Evolutionary conservation across 495 filamentous ascomycete genomes (phyloP).

Genomic region (Podospora appendiculata): DNA sequence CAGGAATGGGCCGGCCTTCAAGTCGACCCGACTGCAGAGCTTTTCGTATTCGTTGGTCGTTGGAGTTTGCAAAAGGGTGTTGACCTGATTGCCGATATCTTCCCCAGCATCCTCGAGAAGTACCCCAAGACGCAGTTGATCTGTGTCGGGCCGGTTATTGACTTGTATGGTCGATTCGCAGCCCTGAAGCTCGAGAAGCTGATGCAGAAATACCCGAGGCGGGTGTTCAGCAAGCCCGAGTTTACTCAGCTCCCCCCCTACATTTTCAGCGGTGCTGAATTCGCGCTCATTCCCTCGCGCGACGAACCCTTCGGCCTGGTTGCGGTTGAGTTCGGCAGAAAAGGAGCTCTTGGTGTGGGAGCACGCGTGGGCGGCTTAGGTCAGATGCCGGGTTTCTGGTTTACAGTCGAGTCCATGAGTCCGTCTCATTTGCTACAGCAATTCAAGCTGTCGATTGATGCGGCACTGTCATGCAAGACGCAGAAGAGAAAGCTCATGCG

Average conservation of each 20-base stretch:
- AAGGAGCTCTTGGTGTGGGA: slow-evolving; percentile 71
- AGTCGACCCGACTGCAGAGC: slow-evolving; percentile 57
- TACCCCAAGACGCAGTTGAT: slow-evolving; percentile 62
- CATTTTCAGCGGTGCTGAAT: slow-evolving; percentile 73
- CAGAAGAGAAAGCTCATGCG: slow-evolving; percentile 57
- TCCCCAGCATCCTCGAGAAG: slow-evolving; percentile 63
- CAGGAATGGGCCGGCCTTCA: slow-evolving; percentile 72
- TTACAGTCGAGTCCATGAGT: slow-evolving; percentile 59
- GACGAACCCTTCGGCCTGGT: slow-evolving; percentile 76
- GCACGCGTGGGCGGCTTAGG: slow-evolving; percentile 60
- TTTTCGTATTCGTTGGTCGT: slow-evolving; percentile 71
- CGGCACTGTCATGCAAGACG: slow-evolving; percentile 54
- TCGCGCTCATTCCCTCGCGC: slow-evolving; percentile 69
- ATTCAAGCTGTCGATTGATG: slow-evolving; percentile 61
- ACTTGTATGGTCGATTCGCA: slow-evolving; percentile 72
- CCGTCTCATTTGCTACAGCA: slow-evolving; percentile 64
- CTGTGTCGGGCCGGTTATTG: slow-evolving; percentile 66
- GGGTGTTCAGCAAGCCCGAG: slow-evolving; percentile 70
- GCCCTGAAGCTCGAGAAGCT: slow-evolving; percentile 63
- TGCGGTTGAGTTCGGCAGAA: slow-evolving; percentile 72
- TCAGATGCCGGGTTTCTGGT: slow-evolving; percentile 74
- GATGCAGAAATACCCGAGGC: slow-evolving; percentile 69
- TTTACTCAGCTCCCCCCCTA: slow-evolving; percentile 68
- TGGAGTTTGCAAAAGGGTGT: slow-evolving; percentile 78
- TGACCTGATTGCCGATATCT: slow-evolving; percentile 70